Evolutionary conservation across 352 stramenopile species (phyloP), one percentile per base, ranked within the genome.

Genomic region (Phytopythium boreale): DNA sequence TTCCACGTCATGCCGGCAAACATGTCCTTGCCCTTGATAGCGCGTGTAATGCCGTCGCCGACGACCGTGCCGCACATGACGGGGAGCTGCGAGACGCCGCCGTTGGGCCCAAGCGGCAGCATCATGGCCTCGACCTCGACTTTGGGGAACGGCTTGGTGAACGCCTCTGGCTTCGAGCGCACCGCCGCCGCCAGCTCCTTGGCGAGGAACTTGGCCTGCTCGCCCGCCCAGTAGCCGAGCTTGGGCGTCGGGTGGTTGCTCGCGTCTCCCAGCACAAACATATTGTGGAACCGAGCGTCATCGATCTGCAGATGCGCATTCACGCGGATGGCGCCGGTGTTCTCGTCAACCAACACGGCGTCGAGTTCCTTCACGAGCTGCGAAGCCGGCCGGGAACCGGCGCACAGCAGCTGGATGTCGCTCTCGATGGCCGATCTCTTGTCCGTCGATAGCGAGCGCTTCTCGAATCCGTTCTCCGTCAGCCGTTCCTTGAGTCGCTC

Each of bases 231-330:
- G 56, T 72, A 74, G 11, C 69, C 69, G 31, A 77, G 63, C 51
- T 80, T 80, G 10, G 70, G 69, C 9, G 72, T 71, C 29, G 63
- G 59, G 55, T 80, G 72, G 56, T 82, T 78, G 65, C 62, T 75
- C 4, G 64, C 68, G 43, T 82, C 69, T 27, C 72, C 75, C 8
- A 80, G n/a, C 55, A 67, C 70, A 49, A 80, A 82, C 29, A 82
- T 68, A 43, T 79, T 62, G 4, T 53, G 31, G n/a, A 61, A 77
- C 27, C 58, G 65, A 0, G 49, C 53, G 22, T 67, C 63, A 58
- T 76, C 72, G 29, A 82, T 37, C 29, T 78, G 68, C 37, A 78
- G 36, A 20, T 74, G 61, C 0, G 12, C 56, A 39, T 76, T 78
- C 43, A 78, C 71, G 15, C 67, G 72, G 53, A 78, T 58, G 49